Evolutionary conservation across 2,329 filamentous ascomycete genomes (phyloP), one percentile per base, ranked within the genome.

Genomic region (Pseudogymnoascus sp.): DNA sequence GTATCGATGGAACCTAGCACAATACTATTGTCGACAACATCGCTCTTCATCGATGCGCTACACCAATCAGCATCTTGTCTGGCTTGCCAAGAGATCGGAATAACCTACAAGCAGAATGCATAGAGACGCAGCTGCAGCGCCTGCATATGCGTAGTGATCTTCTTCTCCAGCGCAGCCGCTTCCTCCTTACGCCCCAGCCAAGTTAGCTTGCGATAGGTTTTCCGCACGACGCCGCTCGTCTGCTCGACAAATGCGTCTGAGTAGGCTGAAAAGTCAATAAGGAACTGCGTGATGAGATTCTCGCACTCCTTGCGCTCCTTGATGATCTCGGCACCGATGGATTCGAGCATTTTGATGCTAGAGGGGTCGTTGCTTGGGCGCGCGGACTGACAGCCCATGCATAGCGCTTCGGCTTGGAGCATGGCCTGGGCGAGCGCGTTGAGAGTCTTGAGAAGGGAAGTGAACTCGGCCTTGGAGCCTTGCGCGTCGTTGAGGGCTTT

Each of bases 281-380:
- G 46, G 10, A 53, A 53, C 25, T 53, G 46, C n/a, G n/a, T 31
- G 25, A 53, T 53, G 8, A 53, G 46, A n/a, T 53, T 5, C 25
- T 53, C 46, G 46, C 46, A 53, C 4, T 53, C 46, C 46, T 53
- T 53, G 46, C 46, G 46, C 46, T 53, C 46, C 25, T 53, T 53
- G n/a, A 34, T 53, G 4, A 53, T 53, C n/a, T 53, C 46, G 46
- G 25, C 8, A 18, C 25, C 46, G 25, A 53, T 53, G 25, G 46
- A 31, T 53, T 53, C 46, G 8, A 53, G 7, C 46, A 53, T 53
- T n/a, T 53, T 53, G 25, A 31, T 31, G 46, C 46, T 53, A 10
- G 25, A n/a, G 25, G 46, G n/a, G 46, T 53, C 25, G 2, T 53
- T 31, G 46, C 46, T 53, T 16, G 46, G 46, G 25, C 46, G 46